Conservation (phyloP, 305 asterid genomes). For the Andrographis paniculata region DNA sequence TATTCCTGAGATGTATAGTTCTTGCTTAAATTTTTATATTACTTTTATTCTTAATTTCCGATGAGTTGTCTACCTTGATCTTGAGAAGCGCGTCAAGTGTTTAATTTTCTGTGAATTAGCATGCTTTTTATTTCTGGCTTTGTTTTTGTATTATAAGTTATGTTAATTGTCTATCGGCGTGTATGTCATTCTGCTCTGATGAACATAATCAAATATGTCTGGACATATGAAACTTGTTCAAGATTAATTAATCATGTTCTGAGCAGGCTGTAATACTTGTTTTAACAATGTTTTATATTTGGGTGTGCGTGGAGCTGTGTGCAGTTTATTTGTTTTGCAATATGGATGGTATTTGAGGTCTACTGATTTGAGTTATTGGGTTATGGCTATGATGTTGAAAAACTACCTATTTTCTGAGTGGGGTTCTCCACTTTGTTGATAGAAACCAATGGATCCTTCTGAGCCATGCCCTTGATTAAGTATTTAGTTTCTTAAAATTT, state of each 20-base stretch:
- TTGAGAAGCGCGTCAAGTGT: not conserved
- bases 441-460: slow-evolving; percentile 98
- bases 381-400: slow-evolving; percentile 56
- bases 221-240: slow-evolving; percentile 51
- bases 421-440: slow-evolving; percentile 42
- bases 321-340: too few relatives aligned
- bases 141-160: too few relatives aligned
- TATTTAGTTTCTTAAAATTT: not conserved
- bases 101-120: not conserved
- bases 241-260: slow-evolving; percentile 52
- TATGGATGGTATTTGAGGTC: not conserved
- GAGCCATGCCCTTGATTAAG: slow-evolving; percentile 29
- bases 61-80: too few relatives aligned
- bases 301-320: too few relatives aligned
- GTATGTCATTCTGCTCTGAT: not conserved
- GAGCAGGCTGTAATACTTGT: slow-evolving; percentile 23
- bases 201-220: slow-evolving; percentile 35
- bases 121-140: too few relatives aligned
- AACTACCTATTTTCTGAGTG: slow-evolving; percentile 88
- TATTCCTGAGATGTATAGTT: slow-evolving; percentile 32
- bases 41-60: not conserved
- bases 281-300: not conserved
- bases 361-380: not conserved
- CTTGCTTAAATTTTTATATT: not conserved
- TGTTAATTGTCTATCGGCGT: too few relatives aligned